phyloP scores from a whole-genome alignment of 495 filamentous ascomycete species.

The Pyronema domesticum region DNA sequence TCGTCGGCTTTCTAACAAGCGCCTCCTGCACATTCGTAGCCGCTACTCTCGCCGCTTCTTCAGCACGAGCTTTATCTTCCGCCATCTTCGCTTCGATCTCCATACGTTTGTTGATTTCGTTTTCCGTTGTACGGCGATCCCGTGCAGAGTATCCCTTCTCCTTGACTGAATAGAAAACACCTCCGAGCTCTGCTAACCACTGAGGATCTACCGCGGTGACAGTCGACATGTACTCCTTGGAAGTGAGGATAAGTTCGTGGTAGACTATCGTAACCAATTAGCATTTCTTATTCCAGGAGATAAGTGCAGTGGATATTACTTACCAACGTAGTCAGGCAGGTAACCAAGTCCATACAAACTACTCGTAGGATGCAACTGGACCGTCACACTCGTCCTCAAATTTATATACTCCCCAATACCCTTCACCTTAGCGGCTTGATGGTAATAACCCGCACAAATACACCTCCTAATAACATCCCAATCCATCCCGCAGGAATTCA shows the following conservation, averaged over 20 bases:
- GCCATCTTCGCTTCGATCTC: constrained; percentile 91
- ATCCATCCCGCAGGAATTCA: constrained; percentile 82
- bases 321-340: constrained; percentile 73
- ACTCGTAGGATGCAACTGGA: constrained; percentile 84
- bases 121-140: constrained; percentile 77
- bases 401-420: constrained; percentile 97
- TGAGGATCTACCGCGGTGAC: constrained; percentile 94
- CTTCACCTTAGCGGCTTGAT: constrained; percentile 94
- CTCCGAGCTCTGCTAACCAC: constrained; percentile 94
- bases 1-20: constrained; percentile 12
- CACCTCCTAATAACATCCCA: constrained; percentile 93
- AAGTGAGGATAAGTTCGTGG: constrained; percentile 92
- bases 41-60: constrained; percentile 34
- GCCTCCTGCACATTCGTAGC: constrained; percentile 26
- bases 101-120: constrained; percentile 87
- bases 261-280: constrained; percentile 38
- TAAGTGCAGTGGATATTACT: constrained; percentile 1
- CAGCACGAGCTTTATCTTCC: constrained; percentile 59
- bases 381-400: constrained; percentile 78
- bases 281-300: not conserved
- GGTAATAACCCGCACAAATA: constrained; percentile 94
- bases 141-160: constrained; percentile 90
- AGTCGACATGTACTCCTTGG: constrained; percentile 96
- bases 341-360: constrained; percentile 85
- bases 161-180: constrained; percentile 97